These are phyloP conservation scores for Hygrophoropsis aurantiaca DNA, from an alignment of 768 basidiomycete species.

Conservation along the genomic window DNA sequence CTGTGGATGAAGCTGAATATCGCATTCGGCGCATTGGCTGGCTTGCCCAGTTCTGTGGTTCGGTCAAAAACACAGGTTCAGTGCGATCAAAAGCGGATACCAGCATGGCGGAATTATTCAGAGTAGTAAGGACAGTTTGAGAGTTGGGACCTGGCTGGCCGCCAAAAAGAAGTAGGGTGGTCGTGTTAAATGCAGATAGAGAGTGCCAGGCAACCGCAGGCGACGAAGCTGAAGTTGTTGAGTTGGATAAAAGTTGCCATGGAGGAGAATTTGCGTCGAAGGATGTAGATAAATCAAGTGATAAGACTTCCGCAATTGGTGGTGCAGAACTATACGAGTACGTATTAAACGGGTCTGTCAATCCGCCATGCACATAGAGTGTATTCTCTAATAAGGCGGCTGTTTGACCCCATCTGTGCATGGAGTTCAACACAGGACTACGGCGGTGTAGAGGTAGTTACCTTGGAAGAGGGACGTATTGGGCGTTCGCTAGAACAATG, in stretches of 20 bases:
- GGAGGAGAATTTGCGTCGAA: constrained; percentile 67
- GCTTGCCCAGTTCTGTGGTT: constrained; percentile 53
- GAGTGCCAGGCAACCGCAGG: constrained; percentile 81
- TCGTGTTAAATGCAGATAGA: constrained; percentile 60
- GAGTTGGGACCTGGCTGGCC: constrained; percentile 70
- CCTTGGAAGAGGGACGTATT: constrained; percentile 26
- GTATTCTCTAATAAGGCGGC: constrained; percentile 53
- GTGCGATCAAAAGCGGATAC: constrained; percentile 43
- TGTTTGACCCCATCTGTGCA: constrained; percentile 82
- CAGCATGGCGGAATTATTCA: constrained; percentile 62
- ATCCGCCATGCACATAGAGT: constrained; percentile 78
- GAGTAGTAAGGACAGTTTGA: constrained; percentile 45
- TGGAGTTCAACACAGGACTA: not conserved
- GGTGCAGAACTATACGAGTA: constrained; percentile 77
- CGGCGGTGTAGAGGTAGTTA: constrained; percentile 1
- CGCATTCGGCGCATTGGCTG: constrained; percentile 79
- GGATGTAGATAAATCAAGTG: constrained; percentile 58
- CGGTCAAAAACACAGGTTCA: constrained; percentile 44
- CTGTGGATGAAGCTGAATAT: constrained; percentile 58
- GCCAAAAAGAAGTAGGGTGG: constrained; percentile 66
- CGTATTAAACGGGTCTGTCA: constrained; percentile 66
- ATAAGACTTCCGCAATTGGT: constrained; percentile 67
- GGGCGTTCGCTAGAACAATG: constrained; percentile 14
- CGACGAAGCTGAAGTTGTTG: constrained; percentile 34
- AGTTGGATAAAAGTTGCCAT: constrained; percentile 57